Evolutionary conservation across 306 rosid species (phyloP), one percentile per base, ranked within the genome.

Genomic region (Echinosophora koreensis): DNA sequence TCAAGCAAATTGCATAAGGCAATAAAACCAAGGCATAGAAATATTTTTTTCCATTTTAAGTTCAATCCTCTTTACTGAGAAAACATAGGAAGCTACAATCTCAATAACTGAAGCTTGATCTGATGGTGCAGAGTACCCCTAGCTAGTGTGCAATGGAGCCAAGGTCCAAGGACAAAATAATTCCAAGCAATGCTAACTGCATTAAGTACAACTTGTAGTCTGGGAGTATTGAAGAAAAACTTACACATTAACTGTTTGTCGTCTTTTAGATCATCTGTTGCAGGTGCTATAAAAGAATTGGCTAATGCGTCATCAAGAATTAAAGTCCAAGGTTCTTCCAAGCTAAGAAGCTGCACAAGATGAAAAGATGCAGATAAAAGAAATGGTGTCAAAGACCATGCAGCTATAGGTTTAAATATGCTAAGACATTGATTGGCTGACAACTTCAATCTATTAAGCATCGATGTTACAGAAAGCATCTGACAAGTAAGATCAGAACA

Each of bases 291-390:
- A 73, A 95, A 95, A 50, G 97, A 95, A 80, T 95, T 95, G 63
- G 97, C 93, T 66, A 95, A 75, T 60, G 97, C 97, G 65, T 95
- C 99, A 68, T 95, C 99, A 32, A 95, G 92, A 85, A 92, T 83
- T 64, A 95, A 83, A 38, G 92, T 95, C 97, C 97, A 95, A 50
- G 97, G 85, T 61, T 88, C 86, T 79, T 88, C 96, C 85, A 95
- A 86, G 66, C 86, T 82, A 81, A 92, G 84, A 85, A 92, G 97
- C 99, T 92, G 87, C 87, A 89, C 46, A 71, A 52, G 61, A 64
- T 39, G 66, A 63, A 63, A 86, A 79, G 56, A 81, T 22, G 57
- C 15, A 47, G 9, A 47, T 38, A 8, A 49, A 46, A 51, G 49
- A 66, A 69, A 52, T 28, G n/a, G 44, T 12, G 38, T 54, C 17